A percentile compares a stretch with the other conserved stretches of the same genome.
phyloP scores from a whole-genome alignment of 108 stramenopile genomes.

The Skeletonema menzelii region DNA sequence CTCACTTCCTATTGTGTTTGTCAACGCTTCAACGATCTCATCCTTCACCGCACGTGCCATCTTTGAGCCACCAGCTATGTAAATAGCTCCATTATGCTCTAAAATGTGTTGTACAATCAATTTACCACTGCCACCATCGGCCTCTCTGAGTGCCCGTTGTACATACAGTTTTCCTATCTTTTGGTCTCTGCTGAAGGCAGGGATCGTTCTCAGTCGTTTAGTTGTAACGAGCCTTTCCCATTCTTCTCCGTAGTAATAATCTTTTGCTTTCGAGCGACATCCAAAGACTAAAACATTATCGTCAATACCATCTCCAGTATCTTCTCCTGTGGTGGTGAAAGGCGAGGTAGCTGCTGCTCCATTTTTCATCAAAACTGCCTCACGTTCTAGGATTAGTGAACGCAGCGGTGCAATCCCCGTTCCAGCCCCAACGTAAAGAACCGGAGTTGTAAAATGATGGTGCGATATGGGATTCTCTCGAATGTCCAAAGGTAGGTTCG shows the following conservation, averaged over 20 bases:
- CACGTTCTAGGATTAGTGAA: constrained; percentile 70
- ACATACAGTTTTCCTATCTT: constrained; percentile 71
- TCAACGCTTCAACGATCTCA: constrained; percentile 65
- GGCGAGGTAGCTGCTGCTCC: not conserved
- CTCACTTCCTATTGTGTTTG: constrained; percentile 46
- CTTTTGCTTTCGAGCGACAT: constrained; percentile 61
- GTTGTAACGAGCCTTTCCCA: constrained; percentile 49
- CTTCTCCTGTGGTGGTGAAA: not conserved
- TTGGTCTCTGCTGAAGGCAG: constrained; percentile 81
- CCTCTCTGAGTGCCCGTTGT: constrained; percentile 67
- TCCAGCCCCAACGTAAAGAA: constrained; percentile 80
- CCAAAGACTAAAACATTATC: constrained; percentile 80
- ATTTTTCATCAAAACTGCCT: constrained; percentile 26
- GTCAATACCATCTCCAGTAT: constrained; percentile 6
- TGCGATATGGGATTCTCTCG: not conserved
- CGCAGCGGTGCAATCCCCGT: constrained; percentile 87
- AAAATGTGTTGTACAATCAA: constrained; percentile 68
- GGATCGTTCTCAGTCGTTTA: constrained; percentile 47
- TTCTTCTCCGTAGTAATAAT: constrained; percentile 78
- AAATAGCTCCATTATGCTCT: constrained; percentile 63
- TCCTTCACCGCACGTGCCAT: constrained; percentile 83
- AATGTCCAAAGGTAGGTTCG: constrained; percentile 50
- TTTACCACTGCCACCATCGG: constrained; percentile 42
- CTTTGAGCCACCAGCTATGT: constrained; percentile 83
- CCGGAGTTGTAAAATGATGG: constrained; percentile 53